Percentiles rank a stretch among this genome's conserved stretches.
Conservation (phyloP, 352 stramenopile genomes). For the Phytophthora fragariaefolia region DNA sequence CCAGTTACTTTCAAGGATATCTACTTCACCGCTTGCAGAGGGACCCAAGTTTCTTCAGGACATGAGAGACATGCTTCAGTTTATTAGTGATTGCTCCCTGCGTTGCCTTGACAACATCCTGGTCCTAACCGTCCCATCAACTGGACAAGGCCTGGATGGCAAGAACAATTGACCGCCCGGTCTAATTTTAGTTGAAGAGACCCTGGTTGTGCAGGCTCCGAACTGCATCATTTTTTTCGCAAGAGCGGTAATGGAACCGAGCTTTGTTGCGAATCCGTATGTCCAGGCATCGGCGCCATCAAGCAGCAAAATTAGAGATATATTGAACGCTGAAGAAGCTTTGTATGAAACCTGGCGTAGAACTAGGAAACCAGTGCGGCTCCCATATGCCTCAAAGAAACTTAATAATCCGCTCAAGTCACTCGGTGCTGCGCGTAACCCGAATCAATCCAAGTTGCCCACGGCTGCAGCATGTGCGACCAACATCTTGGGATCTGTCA, state of each 20-base stretch:
- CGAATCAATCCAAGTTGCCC: constrained; percentile 13
- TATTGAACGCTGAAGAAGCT: constrained; percentile 61
- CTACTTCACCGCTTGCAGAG: constrained; percentile 36
- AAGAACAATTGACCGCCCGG: neutral
- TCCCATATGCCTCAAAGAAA: constrained; percentile 55
- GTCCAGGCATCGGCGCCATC: constrained; percentile 39
- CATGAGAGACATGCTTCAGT: constrained; percentile 37
- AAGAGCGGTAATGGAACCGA: constrained; percentile 48
- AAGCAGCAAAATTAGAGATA: constrained; percentile 53
- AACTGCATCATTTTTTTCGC: neutral
- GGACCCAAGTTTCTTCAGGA: constrained; percentile 42
- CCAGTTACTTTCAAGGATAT: constrained; percentile 31
- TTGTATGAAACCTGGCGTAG: constrained; percentile 52
- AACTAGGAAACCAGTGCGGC: constrained; percentile 46
- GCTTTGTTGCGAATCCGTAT: constrained; percentile 65
- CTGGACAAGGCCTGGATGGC: neutral
- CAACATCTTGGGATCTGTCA: neutral
- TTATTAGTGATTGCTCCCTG: constrained; percentile 31
- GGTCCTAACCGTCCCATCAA: constrained; percentile 19
- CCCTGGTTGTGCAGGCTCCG: neutral
- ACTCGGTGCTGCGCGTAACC: neutral
- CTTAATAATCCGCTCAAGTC: constrained; percentile 50
- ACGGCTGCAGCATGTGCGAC: neutral
- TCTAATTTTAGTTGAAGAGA: constrained; percentile 20
- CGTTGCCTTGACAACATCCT: constrained; percentile 16